These are phyloP conservation scores for Cupressus sempervirens DNA, from an alignment of 75 land plant species.

Conservation along the genomic window DNA sequence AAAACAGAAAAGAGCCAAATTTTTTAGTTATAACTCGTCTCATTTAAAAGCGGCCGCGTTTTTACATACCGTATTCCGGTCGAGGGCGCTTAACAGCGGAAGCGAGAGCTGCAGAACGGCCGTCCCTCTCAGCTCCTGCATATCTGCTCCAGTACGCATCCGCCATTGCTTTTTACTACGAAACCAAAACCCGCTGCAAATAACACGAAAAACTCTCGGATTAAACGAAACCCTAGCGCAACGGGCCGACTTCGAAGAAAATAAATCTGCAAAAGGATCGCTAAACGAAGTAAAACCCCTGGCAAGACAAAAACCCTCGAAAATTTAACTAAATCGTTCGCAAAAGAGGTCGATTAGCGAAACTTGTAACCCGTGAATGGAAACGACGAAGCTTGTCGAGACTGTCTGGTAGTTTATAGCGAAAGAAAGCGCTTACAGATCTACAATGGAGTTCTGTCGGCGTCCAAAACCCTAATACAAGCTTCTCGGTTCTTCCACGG, in stretches of 20 bases:
- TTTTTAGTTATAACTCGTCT: not conserved
- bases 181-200: not conserved
- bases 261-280: not conserved
- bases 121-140: slow-evolving; percentile 10
- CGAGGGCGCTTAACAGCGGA: slow-evolving; percentile 8
- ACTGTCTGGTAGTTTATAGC: not conserved
- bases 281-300: not conserved
- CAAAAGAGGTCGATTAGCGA: not conserved
- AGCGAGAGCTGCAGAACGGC: slow-evolving; percentile 11
- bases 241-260: not conserved
- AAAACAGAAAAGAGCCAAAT: not conserved
- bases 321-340: not conserved
- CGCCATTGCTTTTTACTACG: not conserved
- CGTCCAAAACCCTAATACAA: slow-evolving; percentile 1
- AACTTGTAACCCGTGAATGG: not conserved
- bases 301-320: not conserved
- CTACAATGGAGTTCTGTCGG: not conserved
- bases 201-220: not conserved
- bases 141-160: slow-evolving; percentile 7
- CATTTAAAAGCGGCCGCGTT: not conserved
- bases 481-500: not conserved
- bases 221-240: not conserved
- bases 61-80: slow-evolving; percentile 7
- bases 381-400: not conserved
- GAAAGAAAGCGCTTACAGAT: not conserved